Evolutionary conservation across 495 filamentous ascomycete species (phyloP).

Genomic region (Chaetomium cochliodes): DNA sequence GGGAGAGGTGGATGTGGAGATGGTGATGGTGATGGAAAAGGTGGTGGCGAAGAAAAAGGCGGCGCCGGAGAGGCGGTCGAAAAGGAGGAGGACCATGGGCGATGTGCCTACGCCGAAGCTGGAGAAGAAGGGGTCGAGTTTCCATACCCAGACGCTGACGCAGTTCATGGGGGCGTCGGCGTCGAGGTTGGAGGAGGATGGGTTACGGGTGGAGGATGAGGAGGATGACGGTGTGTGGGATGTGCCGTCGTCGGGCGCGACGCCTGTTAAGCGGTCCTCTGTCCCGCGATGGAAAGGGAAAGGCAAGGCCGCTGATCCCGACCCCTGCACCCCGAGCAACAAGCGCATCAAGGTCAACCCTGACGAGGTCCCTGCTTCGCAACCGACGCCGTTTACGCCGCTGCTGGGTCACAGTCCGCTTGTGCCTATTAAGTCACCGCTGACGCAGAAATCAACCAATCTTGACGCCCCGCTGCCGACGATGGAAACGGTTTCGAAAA

Average conservation of each 20-base stretch:
- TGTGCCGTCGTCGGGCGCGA: not conserved
- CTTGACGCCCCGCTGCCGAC: slow-evolving; percentile 31
- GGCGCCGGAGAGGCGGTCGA: not conserved
- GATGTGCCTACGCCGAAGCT: slow-evolving; percentile 28
- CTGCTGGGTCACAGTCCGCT: slow-evolving; percentile 34
- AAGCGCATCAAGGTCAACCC: slow-evolving; percentile 37
- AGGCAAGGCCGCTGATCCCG: slow-evolving; percentile 12
- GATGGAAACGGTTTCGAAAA: slow-evolving; percentile 30
- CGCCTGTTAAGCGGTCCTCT: not conserved
- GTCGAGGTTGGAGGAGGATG: slow-evolving; percentile 21
- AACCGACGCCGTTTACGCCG: slow-evolving; percentile 40
- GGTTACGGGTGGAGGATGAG: slow-evolving; percentile 36
- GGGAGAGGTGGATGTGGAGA: slow-evolving; percentile 18
- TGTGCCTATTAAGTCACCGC: slow-evolving; percentile 34
- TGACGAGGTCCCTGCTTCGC: slow-evolving; percentile 44
- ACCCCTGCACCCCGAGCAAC: slow-evolving; percentile 38
- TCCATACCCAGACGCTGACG: slow-evolving; percentile 48
- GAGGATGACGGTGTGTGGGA: slow-evolving; percentile 10
- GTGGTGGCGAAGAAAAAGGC: slow-evolving; percentile 12
- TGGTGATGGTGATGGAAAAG: not conserved
- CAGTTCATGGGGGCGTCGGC: slow-evolving; percentile 36
- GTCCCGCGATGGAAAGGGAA: not conserved
- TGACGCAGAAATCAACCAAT: slow-evolving; percentile 42
- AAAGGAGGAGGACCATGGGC: slow-evolving; percentile 45
- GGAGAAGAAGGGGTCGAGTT: slow-evolving; percentile 31